Conservation (phyloP, 1,284 basidiomycete genomes). For the Trametes pubescens region DNA sequence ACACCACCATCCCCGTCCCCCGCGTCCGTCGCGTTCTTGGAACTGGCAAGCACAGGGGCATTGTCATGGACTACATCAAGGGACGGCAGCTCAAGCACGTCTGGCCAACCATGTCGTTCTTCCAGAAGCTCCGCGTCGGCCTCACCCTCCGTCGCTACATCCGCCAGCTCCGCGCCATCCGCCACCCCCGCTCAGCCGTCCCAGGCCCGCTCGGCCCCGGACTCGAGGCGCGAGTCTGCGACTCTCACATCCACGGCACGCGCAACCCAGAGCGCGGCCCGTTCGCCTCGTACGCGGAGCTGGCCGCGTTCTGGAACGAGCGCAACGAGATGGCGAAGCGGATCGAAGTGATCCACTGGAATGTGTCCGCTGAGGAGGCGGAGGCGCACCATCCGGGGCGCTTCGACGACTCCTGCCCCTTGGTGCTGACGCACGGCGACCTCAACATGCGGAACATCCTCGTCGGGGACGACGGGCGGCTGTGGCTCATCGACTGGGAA, state of each 20-base stretch:
- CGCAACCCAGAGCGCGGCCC: constrained; percentile 9
- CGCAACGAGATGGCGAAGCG: neutral
- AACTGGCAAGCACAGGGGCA: constrained; percentile 3
- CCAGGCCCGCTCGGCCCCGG: constrained; percentile 24
- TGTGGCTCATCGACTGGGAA: constrained; percentile 30
- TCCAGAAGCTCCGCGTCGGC: constrained; percentile 35
- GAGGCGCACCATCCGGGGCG: neutral
- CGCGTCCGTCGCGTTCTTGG: constrained; percentile 28
- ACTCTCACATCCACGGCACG: constrained; percentile 1
- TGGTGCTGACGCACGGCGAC: constrained; percentile 40
- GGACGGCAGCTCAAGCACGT: constrained; percentile 33
- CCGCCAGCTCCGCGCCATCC: constrained; percentile 36
- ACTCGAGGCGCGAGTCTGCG: constrained; percentile 3
- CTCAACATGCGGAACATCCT: constrained; percentile 31
- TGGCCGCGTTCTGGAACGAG: constrained; percentile 14
- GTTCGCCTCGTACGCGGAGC: constrained; percentile 11
- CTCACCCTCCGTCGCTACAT: constrained; percentile 41
- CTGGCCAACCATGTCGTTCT: constrained; percentile 36
- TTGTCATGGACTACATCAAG: constrained; percentile 37
- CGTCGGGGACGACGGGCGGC: constrained; percentile 17
- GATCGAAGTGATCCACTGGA: no score
- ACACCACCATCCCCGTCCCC: constrained; percentile 36
- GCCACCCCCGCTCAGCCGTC: neutral
- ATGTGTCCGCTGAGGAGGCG: neutral
- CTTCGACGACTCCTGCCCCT: constrained; percentile 36